Base-by-base conservation (phyloP, 129 eudicot genomes). In the sunflower (Helianthus annuus) region DNA sequence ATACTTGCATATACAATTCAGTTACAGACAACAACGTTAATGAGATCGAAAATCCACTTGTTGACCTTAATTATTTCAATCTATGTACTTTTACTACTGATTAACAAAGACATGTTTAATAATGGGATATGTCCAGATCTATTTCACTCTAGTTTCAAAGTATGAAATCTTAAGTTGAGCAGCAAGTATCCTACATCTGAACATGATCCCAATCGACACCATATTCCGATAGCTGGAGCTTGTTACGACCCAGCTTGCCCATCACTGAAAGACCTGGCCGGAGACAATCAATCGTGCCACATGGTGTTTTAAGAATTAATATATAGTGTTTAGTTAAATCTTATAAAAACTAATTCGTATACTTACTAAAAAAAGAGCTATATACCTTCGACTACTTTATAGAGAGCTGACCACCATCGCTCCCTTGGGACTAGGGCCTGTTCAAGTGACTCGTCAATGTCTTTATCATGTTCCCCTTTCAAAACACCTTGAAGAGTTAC, bases 381-480 rank as follows among this genome's bases (percentile, higher is more conserved):
- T 19, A 11, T 83, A 90, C 97, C 96, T 88, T 95, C 99, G 13
- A 95, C 85, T 27, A 90, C 86, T 79, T 81, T 86, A 78, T 88
- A 90, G 39, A 95, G 81, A 70, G 91, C 83, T 34, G 97, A 84
- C 99, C 99, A 90, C 99, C 99, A 95, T 81, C 88, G 73, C 61
- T 89, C 88, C 71, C 74, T 82, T 0, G 97, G 86, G 68, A 94
- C 84, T 3, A 85, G 70, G 73, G 78, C 56, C 13, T 53, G 81
- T 16, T 86, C 85, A 22, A 94, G 96, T 1, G 87, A 80, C 79
- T 90, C 91, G 60, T 84, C 94, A 51, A 90, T 90, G 0, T 58
- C 86, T 75, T 79, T 75, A 69, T 85, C 81, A 66, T 90, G 94
- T 55, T 83, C 85, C n/a, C 99, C 97, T 77, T 85, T 84, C 77